These are phyloP conservation scores for Epichloe hybrida DNA, from an alignment of 2,329 filamentous ascomycete genomes.

Conservation along the genomic window DNA sequence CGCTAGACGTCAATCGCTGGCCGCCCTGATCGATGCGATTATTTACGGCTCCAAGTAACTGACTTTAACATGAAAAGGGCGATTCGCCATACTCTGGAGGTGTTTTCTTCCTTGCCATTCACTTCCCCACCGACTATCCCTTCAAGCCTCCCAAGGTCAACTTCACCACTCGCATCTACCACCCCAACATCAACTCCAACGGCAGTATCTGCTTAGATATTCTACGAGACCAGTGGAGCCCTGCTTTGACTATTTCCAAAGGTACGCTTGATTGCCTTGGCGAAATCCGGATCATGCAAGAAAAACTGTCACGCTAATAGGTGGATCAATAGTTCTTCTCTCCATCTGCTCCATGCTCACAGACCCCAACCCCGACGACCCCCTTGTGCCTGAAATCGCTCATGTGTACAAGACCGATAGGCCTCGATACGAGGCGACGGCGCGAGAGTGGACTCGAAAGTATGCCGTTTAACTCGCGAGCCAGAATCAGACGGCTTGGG, in stretches of 20 bases:
- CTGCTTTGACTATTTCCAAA: slow-evolving; percentile 95
- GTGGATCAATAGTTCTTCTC: slow-evolving; percentile 55
- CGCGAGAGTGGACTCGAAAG: slow-evolving; percentile 97
- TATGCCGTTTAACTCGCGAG: slow-evolving; percentile 63
- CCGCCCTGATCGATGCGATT: background rate
- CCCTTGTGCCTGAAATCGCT: slow-evolving; percentile 95
- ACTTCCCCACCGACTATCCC: slow-evolving; percentile 99
- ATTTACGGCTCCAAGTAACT: slow-evolving; percentile 10
- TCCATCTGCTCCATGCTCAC: slow-evolving; percentile 99
- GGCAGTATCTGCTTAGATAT: slow-evolving; percentile 99
- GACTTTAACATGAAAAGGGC: slow-evolving; percentile 39
- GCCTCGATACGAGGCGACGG: slow-evolving; percentile 87
- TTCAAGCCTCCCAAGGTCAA: slow-evolving; percentile 99
- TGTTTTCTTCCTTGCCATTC: slow-evolving; percentile 97
- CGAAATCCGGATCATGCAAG: too few species aligned
- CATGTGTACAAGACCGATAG: slow-evolving; percentile 99
- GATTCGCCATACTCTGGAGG: slow-evolving; percentile 98
- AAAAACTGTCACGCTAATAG: slow-evolving; percentile 3
- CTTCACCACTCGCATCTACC: slow-evolving; percentile 99
- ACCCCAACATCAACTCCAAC: slow-evolving; percentile 99
- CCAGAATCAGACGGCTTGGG: background rate
- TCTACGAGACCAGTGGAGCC: slow-evolving; percentile 97
- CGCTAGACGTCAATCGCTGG: background rate
- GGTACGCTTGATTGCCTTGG: slow-evolving; percentile 38
- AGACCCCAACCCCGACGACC: slow-evolving; percentile 97